Base-by-base conservation (phyloP, 768 basidiomycete genomes). In the Suillus luteus region DNA sequence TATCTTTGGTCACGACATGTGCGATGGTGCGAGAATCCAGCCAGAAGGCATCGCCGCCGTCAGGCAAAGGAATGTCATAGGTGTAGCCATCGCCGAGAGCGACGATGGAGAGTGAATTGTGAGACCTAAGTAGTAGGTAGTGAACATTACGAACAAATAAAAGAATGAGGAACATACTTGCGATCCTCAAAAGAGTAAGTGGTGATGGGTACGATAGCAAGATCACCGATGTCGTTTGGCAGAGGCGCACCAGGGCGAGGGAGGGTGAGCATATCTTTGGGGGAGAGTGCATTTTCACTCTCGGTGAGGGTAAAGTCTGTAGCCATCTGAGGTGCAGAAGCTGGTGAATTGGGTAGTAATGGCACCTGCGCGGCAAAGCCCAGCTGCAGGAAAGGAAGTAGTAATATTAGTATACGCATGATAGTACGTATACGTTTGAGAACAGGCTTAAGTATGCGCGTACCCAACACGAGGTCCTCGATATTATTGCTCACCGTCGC, bases 21-120 rank as follows among this genome's bases (percentile, higher is more conserved):
- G 82, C 91, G 64, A 95, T 73, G n/a, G 89, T 91, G 51, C 85
- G 82, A 2, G 82, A 76, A 59, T 87, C 83, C 14, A 95, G 80
- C 93, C 93, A 95, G 77, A 95, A 93, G 2, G 83, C 82, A 52
- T 91, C 87, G 24, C 91, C 92, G 10, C 86, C 90, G 55, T 86
- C 84, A 27, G 83, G 77, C 43, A 93, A 81, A 17, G 86, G 80
- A 61, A 91, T 79, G 65, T 87, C 79, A 44, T 88, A 71, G 1
- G 86, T 81, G 61, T 80, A 72, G 19, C 76, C 73, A 12, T 83
- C 80, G 60, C 84, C 84, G 62, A 92, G 77, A 35, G 89, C 80
- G 15, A 85, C 80, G 60, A 94, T 75, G 67, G 82, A 82, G 61
- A 93, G 80, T 11, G 84, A 86, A 71, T 89, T 92, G 75, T 84